Conservation (phyloP, 225 moss, liverwort and hornwort genomes). For the Thuidium tamariscinum region DNA sequence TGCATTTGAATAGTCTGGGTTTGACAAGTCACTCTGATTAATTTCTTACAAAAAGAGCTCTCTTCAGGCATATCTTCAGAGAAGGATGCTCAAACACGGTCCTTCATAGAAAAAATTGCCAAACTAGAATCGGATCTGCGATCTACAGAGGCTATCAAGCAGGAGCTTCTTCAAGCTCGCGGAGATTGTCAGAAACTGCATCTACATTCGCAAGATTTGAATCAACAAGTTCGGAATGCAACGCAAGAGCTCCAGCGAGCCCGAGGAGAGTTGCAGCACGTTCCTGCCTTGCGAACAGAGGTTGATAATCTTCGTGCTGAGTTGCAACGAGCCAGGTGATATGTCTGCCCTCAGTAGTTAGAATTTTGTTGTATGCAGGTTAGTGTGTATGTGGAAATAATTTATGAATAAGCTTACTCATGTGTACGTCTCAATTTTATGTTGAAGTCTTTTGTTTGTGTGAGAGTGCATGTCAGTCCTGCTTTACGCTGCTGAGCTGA, state of each 20-base stretch:
- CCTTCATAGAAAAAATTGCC: constrained; percentile 54
- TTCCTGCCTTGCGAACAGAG: constrained; percentile 58
- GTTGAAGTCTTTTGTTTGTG: background rate
- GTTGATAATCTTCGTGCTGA: constrained; percentile 65
- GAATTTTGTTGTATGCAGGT: background rate
- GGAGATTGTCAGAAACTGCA: constrained; percentile 76
- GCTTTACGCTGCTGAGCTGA: background rate
- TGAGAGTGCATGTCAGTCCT: background rate
- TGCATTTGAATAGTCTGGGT: background rate
- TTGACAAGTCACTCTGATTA: background rate
- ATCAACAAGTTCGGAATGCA: constrained; percentile 67
- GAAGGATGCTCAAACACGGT: constrained; percentile 74
- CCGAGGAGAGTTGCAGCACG: constrained; percentile 59
- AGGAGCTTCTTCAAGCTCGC: constrained; percentile 74
- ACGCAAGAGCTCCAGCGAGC: constrained; percentile 65
- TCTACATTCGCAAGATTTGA: constrained; percentile 59
- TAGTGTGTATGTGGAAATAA: background rate
- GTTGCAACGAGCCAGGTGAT: constrained; percentile 64
- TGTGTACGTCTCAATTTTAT: background rate
- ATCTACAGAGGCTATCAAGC: constrained; percentile 61
- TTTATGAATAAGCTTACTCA: background rate
- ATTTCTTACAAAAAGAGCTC: background rate
- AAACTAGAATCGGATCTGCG: constrained; percentile 74
- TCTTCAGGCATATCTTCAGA: constrained; percentile 57
- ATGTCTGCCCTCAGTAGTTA: background rate